Base-by-base conservation (phyloP, 2,329 filamentous ascomycete genomes). In the Epichloe festucae region DNA sequence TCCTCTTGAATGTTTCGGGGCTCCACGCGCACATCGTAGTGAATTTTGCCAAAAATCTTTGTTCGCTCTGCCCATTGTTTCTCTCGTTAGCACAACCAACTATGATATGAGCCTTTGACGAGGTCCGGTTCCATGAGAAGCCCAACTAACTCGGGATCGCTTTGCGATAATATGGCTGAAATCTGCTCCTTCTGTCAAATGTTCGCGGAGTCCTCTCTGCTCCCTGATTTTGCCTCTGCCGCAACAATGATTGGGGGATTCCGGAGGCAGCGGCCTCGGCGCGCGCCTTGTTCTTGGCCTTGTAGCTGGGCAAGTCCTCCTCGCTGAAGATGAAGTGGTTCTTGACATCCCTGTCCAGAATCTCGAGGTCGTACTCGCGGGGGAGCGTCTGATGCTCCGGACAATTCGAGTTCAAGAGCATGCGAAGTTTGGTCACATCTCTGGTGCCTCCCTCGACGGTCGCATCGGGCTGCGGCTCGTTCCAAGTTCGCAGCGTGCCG, bases 321-420 rank as follows among this genome's bases (percentile, higher is more conserved):
- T 98, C 93, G 41, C 86, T 89, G 64, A 98, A 98, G 52, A 97
- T 74, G 64, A 86, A 95, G 19, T 89, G 93, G 67, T 95, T 96
- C 61, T 80, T 81, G 36, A 91, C 81, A n/a, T 78, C 65, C 51
- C 67, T 62, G 48, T 75, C 73, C 51, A 69, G 82, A 46, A 89
- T 75, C 46, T 89, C 82, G 53, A 97, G 72, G 58, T 88, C 79
- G 69, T 96, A 98, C 62, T 95, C 89, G 62, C 88, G 88, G 11
- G 90, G 90, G 89, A 96, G 75, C 5, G 76, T 71, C 58, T 84
- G 77, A 64, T 95, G 89, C 56, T 81, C 75, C 7, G 78, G 73
- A 48, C 84, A 73, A 49, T 81, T 75, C 21, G 75, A 75, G 60
- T 76, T 73, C 43, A 95, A 75, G 55, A 89, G 77, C 70, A 95